Evolutionary conservation across 2,329 filamentous ascomycete genomes (phyloP), one percentile per base, ranked within the genome.

Genomic region (Curvularia verruculosa): DNA sequence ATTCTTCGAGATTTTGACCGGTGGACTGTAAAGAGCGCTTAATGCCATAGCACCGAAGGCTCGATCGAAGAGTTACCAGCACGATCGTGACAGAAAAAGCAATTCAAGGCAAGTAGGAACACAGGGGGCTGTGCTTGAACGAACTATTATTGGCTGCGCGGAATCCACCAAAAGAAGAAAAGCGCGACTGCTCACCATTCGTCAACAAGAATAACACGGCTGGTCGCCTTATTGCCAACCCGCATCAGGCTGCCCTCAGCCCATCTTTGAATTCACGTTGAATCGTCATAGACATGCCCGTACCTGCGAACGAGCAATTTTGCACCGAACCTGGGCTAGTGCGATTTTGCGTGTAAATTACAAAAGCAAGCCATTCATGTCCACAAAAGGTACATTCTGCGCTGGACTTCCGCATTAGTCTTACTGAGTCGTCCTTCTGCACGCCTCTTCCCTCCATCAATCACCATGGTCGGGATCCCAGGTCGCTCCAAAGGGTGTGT

Each of bases 401-500:
- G 64, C 64, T 57, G 53, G 43, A 31, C 31, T 24, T 24, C 52
- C 45, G 45, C 50, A 44, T 28, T 49, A 18, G 47, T 36, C 43
- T 28, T 36, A 26, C 29, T 37, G 34, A 21, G 19, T 37, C 21
- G 18, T 9, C 28, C 39, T 26, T 45, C 28, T 31, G 44, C 37
- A 21, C 44, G 43, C 41, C 39, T 34, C 34, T 23, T 18, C 12
- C 39, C 23, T 34, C 9, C 13, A 19, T 24, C 7, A 18, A 31
- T 18, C 34, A 49, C 43, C 23, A 69, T 69, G 67, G 67, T 69
- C 1, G 67, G 67, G 18, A 59, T 71, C n/a, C 57, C 69, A 12
- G 72, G 72, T 10, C 61, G 72, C 39, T 75, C 72, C 7, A 74
- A 75, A 49, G 72, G 69, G 3, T 75, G 72, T 51, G 58, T 66